Evolutionary conservation across 176 grass and related monocot species (phyloP).

Genomic region (Ensete glaucum): DNA sequence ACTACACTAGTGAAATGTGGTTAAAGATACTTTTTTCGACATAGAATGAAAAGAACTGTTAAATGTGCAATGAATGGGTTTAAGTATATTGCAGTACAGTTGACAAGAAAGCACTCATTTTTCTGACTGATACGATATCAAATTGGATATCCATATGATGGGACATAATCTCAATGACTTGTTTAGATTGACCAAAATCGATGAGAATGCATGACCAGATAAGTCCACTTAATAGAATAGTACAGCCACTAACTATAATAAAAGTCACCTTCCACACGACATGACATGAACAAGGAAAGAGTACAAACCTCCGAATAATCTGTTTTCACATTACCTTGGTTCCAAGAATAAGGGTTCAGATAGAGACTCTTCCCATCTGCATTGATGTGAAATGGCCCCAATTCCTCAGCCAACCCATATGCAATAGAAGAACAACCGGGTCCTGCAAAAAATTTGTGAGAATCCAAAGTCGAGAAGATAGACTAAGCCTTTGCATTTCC

Average conservation of each 20-base stretch:
- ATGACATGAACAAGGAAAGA: conserved; percentile 9
- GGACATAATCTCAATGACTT: neutral
- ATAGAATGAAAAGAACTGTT: neutral
- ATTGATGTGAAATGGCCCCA: conserved; percentile 94
- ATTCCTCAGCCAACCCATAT: conserved; percentile 82
- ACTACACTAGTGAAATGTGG: neutral
- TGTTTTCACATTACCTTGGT: conserved; percentile 50
- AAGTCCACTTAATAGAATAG: neutral
- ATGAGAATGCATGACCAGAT: too few relatives aligned
- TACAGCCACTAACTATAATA: neutral
- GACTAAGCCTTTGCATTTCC: neutral
- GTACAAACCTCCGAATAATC: neutral
- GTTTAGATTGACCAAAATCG: neutral
- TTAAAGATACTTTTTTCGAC: neutral
- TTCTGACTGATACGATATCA: neutral
- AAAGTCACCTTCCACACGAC: neutral
- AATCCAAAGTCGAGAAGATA: neutral
- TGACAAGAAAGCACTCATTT: neutral
- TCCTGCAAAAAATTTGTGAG: conserved; percentile 16
- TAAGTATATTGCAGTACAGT: neutral
- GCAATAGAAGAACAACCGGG: conserved; percentile 96
- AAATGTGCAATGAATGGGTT: neutral
- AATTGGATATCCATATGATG: neutral
- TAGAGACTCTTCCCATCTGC: conserved; percentile 69
- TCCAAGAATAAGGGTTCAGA: conserved; percentile 90